Evolutionary conservation across 1,284 basidiomycete species (phyloP), one percentile per base, ranked within the genome.

Genomic region (Sparassis latifolia): DNA sequence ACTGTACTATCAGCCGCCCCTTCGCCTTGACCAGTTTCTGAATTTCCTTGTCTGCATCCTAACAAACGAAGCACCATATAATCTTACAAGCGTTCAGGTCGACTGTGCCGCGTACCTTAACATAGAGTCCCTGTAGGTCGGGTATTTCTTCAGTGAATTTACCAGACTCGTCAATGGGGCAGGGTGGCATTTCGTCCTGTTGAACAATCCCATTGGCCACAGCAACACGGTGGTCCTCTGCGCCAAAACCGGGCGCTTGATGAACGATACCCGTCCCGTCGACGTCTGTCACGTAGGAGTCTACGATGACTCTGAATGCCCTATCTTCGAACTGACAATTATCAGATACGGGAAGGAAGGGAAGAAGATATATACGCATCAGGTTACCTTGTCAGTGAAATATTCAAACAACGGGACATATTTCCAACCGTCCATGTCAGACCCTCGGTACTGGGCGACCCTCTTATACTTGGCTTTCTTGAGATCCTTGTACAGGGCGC

Each of bases 261-360:
- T 99, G 97, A 45, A 99, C 97, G 62, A 99, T 96, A 67, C 96
- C 96, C 37, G 97, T 99, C 70, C 97, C 96, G 51, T 95, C 92
- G 10, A 84, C 80, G 58, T 87, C 89, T 2, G 93, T 97, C 48
- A 99, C 96, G 66, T 99, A 99, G 1, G 84, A 86, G 66, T 99
- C 97, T 31, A 81, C 79, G 5, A 99, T 68, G 12, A 99, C 92
- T 51, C 88, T 75, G 79, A 97, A 99, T 0, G 92, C 96, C 57
- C 82, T 84, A 67, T 94, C 92, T 67, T 92, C 88, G 67, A 84
- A 99, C 89, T 96, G 61, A 0, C 41, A 6, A 31, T 5, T 37
- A 10, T 38, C 4, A n/a, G 9, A 10, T 3, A 2, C 32, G 44
- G 10, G 6, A 31, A 2, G n/a, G 4, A 32, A 5, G 10, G 31